Evolutionary conservation across 495 filamentous ascomycete genomes (phyloP), one percentile per base, ranked within the genome.

Genomic region (Schizothecium vesticola): DNA sequence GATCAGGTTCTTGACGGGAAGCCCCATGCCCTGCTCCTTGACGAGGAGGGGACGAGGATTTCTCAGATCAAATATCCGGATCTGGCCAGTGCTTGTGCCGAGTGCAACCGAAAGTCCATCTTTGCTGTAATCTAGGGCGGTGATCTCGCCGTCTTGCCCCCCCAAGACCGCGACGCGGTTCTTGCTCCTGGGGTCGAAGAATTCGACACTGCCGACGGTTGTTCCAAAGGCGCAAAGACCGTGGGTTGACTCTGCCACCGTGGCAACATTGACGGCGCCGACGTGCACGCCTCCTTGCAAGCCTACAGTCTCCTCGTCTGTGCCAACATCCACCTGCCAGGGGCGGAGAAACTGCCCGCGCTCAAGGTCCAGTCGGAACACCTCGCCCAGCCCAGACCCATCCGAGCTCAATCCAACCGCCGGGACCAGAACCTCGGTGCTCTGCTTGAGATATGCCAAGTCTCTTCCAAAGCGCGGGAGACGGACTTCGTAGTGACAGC

Each of bases 11-110:
- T 97, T 92, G 61, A 97, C 91, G 13, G 96, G 91, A 76, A 92
- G 96, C 12, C 94, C 94, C 78, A 97, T 97, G 61, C 96, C 95
- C 82, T 98, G 96, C 70, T 98, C 96, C 76, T 96, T 97, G 72
- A 88, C 89, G 36, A 97, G 81, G 2, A 96, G 81, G 13, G 96
- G 94, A 0, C 89, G 84, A 0, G 95, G 92, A 11, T 92, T 92
- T 71, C 96, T 90, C 36, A 99, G 84, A 80, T 99, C 96, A 75
- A 97, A 99, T 26, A 97, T 85, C 59, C 94, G 87, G 33, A 97
- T 88, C n/a, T 97, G 85, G 9, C 96, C 96, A 59, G 88, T 90
- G 0, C 92, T 93, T 22, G 90, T 91, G 13, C 96, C 96, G n/a
- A 92, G 91, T 2, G 90, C 96, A 28, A 98, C 81, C 0, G 90